phyloP scores from a whole-genome alignment of 2,329 filamentous ascomycete genomes.

The Aspergillus sp. region DNA sequence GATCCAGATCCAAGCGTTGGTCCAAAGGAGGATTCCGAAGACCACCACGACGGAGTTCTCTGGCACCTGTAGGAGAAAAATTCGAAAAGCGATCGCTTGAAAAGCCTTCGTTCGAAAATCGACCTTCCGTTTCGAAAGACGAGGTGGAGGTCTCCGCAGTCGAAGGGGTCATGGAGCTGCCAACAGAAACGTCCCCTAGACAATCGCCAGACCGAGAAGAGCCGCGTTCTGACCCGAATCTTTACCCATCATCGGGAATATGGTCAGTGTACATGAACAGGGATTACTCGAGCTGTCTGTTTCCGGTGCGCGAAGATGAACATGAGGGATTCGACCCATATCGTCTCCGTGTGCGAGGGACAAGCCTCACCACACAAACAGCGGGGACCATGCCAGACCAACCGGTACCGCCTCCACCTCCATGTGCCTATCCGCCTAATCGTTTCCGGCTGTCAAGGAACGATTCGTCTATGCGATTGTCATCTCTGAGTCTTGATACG shows the following conservation, averaged over 20 bases:
- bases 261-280: slow-evolving; percentile 25
- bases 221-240: slow-evolving; percentile 15
- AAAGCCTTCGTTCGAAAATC: slow-evolving; percentile 1
- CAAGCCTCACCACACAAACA: slow-evolving; percentile 29
- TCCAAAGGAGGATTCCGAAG: slow-evolving; percentile 19
- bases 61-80: slow-evolving; percentile 26
- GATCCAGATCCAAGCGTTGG: slow-evolving; percentile 27
- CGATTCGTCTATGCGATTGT: slow-evolving; percentile 28
- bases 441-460: slow-evolving; percentile 28
- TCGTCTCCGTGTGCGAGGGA: slow-evolving; percentile 20
- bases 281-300: slow-evolving; percentile 15
- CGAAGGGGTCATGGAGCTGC: slow-evolving; percentile 28
- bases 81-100: slow-evolving; percentile 14
- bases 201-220: slow-evolving; percentile 29
- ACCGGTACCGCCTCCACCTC: slow-evolving; percentile 31
- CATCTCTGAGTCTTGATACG: slow-evolving; percentile 32
- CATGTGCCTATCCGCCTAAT: slow-evolving; percentile 22
- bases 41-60: slow-evolving; percentile 21
- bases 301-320: slow-evolving; percentile 18
- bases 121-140: slow-evolving; percentile 18
- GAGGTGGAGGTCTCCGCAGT: slow-evolving; percentile 28
- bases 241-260: slow-evolving; percentile 21
- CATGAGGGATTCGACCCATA: slow-evolving; percentile 17
- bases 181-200: slow-evolving; percentile 30
- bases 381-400: slow-evolving; percentile 29